Base-by-base conservation (phyloP, 345 rosid genomes). In the Salix viminalis region DNA sequence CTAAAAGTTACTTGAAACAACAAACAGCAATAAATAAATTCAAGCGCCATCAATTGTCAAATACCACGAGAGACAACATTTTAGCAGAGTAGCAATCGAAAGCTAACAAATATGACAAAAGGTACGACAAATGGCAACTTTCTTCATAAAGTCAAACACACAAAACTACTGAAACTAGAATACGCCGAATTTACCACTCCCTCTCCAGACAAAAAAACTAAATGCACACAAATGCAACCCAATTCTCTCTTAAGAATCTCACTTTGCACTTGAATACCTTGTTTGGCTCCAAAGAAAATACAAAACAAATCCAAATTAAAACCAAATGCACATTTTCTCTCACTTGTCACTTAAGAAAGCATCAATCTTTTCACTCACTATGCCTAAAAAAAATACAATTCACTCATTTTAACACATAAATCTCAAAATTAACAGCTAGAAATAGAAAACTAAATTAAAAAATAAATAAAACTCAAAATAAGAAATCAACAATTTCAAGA, bases 401-500 rank as follows among this genome's bases (percentile, higher is more conserved):
- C 62, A 56, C 32, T 14, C 42, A 28, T 61, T 70, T 12, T 18
- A 42, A n/a, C 30, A n/a, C 41, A 7, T 32, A 68, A 41, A 56
- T 24, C 52, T 34, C 54, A 18, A 56, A 56, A 68, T 24, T 56
- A 19, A 66, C n/a, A 67, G 50, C 28, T 42, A 60, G 21, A 39
- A 42, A 58, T 5, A 13, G 21, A 19, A 71, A 64, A 21, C 7
- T 28, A 61, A 70, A 23, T 48, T 41, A 14, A 62, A 24, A 26
- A 37, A 7, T 58, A 42, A 42, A 69, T 58, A 42, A 42, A 69
- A 24, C 28, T 18, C 39, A 44, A 70, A 34, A 67, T 23, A 46
- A 42, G 77, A 78, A 79, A 74, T 58, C 58, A 71, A 64, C 19
- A 73, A 79, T 12, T 39, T 46, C 82, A 73, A 83, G 90, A 87